A percentile compares a stretch with the other conserved stretches of the same genome.
Evolutionary conservation across 495 filamentous ascomycete genomes (phyloP).

Genomic region (Annulohypoxylon bovei): DNA sequence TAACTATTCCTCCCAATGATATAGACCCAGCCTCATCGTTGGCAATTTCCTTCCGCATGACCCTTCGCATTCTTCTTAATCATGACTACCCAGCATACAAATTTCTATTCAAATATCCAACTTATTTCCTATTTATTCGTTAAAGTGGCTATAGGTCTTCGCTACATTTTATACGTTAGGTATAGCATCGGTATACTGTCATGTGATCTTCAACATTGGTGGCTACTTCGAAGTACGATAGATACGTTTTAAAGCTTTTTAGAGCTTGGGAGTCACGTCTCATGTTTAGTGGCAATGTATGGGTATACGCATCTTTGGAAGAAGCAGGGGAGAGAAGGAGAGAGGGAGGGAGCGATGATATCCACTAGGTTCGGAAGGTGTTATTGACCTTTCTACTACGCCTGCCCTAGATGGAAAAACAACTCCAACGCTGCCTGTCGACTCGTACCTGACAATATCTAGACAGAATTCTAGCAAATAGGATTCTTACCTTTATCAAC

Average conservation of each 20-base stretch:
- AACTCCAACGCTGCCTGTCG: slow-evolving; percentile 31
- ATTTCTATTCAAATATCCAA: neutral
- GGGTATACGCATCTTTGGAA: slow-evolving; percentile 1
- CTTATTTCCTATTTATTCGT: slow-evolving; percentile 8
- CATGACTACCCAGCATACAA: slow-evolving; percentile 2
- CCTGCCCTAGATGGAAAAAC: slow-evolving; percentile 36
- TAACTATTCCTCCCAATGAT: slow-evolving; percentile 24
- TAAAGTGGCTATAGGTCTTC: slow-evolving; percentile 11
- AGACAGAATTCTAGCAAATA: slow-evolving; percentile 20
- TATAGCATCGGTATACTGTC: slow-evolving; percentile 13
- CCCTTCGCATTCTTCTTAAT: slow-evolving; percentile 47
- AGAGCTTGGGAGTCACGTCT: slow-evolving; percentile 21
- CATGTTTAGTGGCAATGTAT: slow-evolving; percentile 11
- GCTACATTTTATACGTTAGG: slow-evolving; percentile 27
- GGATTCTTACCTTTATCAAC: neutral
- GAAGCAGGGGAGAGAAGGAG: neutral
- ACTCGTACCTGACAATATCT: slow-evolving; percentile 23
- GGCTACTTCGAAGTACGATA: slow-evolving; percentile 25
- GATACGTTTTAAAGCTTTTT: slow-evolving; percentile 28
- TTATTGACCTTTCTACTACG: slow-evolving; percentile 22
- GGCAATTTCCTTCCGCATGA: slow-evolving; percentile 92
- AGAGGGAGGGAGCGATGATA: slow-evolving; percentile 23
- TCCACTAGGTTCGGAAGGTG: slow-evolving; percentile 42
- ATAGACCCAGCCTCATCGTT: slow-evolving; percentile 90
- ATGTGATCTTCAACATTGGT: slow-evolving; percentile 7